A percentile compares a stretch with the other conserved stretches of the same genome.
phyloP scores from a whole-genome alignment of 2,329 filamentous ascomycete genomes.

The Madurella fahalii region DNA sequence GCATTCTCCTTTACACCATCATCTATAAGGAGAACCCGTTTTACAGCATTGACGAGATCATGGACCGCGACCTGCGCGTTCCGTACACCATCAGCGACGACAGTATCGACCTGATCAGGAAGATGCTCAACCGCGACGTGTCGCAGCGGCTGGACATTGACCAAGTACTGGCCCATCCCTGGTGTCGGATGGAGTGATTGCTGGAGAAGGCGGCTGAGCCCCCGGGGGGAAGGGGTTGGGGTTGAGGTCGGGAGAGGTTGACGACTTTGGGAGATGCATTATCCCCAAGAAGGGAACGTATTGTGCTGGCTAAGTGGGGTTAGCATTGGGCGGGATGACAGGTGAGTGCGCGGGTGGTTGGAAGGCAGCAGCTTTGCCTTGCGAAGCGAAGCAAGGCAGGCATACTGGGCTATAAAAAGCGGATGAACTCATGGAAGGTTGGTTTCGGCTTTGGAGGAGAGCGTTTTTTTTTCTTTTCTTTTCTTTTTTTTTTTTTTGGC shows the following conservation, averaged over 20 bases:
- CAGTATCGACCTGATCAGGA: slow-evolving; percentile 84
- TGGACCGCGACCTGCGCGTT: slow-evolving; percentile 90
- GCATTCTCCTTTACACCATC: slow-evolving; percentile 95
- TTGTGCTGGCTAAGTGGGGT: too few relatives aligned
- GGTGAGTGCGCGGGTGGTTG: too few relatives aligned
- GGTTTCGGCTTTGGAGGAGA: neutral
- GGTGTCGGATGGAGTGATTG: slow-evolving; percentile 46
- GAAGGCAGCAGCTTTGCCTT: too few relatives aligned
- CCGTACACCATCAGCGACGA: slow-evolving; percentile 86
- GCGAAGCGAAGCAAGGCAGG: too few relatives aligned
- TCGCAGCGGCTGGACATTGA: slow-evolving; percentile 78
- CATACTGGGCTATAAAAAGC: neutral
- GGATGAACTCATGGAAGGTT: neutral
- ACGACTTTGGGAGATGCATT: neutral
- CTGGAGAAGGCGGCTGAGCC: neutral
- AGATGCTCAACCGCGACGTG: slow-evolving; percentile 91
- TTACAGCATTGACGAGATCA: slow-evolving; percentile 98
- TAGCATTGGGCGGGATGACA: too few relatives aligned
- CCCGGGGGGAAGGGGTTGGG: neutral
- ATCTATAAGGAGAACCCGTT: slow-evolving; percentile 99
- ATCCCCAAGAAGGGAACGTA: too few relatives aligned
- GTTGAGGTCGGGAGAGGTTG: too few relatives aligned
- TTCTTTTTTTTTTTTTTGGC: neutral
- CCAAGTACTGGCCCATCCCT: slow-evolving; percentile 84
- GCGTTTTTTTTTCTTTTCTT: neutral